Conservation (phyloP, 1,284 basidiomycete species). For the Kwoniella shivajii region DNA sequence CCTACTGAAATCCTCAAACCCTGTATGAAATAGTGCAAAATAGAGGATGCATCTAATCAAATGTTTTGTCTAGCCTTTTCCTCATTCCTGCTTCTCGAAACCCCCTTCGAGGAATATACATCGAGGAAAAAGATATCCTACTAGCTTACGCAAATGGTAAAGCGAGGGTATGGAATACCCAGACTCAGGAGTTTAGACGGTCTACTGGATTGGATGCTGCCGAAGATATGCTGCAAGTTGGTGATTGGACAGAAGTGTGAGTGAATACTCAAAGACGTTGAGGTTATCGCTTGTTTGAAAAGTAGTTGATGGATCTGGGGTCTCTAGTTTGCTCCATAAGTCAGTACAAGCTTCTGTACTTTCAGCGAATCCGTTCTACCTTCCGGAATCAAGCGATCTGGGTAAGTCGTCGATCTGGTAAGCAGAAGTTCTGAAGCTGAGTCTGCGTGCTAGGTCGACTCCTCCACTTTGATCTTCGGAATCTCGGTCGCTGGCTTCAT, state of each 20-base stretch:
- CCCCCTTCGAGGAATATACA: constrained; percentile 66
- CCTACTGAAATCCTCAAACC: no score
- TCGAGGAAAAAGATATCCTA: constrained; percentile 72
- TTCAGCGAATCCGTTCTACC: not conserved
- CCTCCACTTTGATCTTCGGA: constrained; percentile 32
- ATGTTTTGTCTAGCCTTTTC: constrained; percentile 61
- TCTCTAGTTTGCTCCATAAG: not conserved
- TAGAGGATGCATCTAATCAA: no score
- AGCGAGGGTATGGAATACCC: constrained; percentile 85
- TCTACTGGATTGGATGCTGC: constrained; percentile 77
- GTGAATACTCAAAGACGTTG: no score
- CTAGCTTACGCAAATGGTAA: constrained; percentile 75
- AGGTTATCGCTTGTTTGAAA: not conserved
- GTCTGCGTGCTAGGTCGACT: constrained; percentile 22
- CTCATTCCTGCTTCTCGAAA: constrained; percentile 75
- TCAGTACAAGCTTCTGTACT: not conserved
- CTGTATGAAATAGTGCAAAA: no score
- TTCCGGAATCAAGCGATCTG: not conserved
- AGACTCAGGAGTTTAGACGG: constrained; percentile 79
- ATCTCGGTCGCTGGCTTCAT: constrained; percentile 27
- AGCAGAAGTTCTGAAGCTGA: not conserved
- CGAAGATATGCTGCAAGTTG: constrained; percentile 68
- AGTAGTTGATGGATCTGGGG: not conserved
- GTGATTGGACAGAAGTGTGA: constrained; percentile 69
- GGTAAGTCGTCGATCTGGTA: constrained; percentile 9